Percentiles rank a stretch among this genome's conserved stretches.
Evolutionary conservation across 2,329 filamentous ascomycete genomes (phyloP).

Genomic region (Alternaria triticimaculans): DNA sequence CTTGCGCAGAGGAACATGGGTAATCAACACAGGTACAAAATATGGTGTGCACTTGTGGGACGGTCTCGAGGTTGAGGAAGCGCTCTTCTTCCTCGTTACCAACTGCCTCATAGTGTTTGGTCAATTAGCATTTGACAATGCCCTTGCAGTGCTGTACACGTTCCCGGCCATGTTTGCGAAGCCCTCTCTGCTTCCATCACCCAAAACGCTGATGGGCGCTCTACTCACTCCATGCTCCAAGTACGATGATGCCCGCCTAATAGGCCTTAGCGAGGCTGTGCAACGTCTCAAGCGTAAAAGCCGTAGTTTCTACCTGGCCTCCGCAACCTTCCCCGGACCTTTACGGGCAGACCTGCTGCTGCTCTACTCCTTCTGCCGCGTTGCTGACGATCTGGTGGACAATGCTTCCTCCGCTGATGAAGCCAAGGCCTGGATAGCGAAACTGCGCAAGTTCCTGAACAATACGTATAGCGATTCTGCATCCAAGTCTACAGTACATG

Average conservation of each 20-base stretch:
- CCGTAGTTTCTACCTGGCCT: conserved; percentile 76
- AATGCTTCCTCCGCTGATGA: conserved; percentile 62
- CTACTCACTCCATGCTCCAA: conserved; percentile 56
- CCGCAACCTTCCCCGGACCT: conserved; percentile 70
- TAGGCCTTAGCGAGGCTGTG: conserved; percentile 66
- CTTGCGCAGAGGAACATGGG: conserved; percentile 72
- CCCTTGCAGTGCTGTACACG: conserved; percentile 68
- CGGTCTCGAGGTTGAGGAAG: conserved; percentile 74
- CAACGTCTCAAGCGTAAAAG: conserved; percentile 67
- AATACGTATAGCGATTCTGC: conserved; percentile 54
- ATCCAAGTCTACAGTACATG: conserved; percentile 4
- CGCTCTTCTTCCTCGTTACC: conserved; percentile 74
- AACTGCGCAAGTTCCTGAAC: conserved; percentile 64
- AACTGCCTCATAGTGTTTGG: conserved; percentile 75
- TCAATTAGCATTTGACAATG: conserved; percentile 72
- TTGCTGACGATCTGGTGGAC: conserved; percentile 76
- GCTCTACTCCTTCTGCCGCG: conserved; percentile 75
- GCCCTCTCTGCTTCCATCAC: conserved; percentile 58
- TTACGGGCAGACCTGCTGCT: conserved; percentile 72
- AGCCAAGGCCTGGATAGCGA: conserved; percentile 64
- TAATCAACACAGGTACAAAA: conserved; percentile 72
- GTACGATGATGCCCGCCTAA: conserved; percentile 66
- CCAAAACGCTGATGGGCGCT: conserved; percentile 59
- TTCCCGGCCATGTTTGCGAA: conserved; percentile 65
- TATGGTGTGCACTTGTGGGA: conserved; percentile 68